phyloP scores from a whole-genome alignment of 1,139 yeast genomes.

The Scheffersomyces cryptocercus region DNA sequence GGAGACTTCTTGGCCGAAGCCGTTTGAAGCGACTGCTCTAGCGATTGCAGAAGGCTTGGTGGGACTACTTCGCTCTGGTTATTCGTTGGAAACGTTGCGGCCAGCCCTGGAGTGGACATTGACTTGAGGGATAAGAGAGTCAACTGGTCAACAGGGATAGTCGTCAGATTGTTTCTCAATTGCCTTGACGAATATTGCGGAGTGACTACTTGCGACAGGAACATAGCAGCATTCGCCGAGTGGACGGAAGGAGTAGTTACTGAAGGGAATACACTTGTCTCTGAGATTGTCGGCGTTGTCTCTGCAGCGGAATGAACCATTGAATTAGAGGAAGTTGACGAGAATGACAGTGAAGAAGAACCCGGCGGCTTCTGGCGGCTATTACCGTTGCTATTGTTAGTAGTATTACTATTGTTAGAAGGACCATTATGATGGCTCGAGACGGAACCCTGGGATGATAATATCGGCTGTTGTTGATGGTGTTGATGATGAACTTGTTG shows the following conservation, averaged over 20 bases:
- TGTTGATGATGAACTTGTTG: neutral
- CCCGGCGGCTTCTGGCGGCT: neutral
- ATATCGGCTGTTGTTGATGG: neutral
- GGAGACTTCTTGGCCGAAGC: conserved; percentile 4
- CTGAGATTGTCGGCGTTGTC: conserved; percentile 1
- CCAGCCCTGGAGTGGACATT: neutral
- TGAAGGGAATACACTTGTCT: neutral
- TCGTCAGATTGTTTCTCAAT: conserved; percentile 6
- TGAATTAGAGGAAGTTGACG: conserved; percentile 9
- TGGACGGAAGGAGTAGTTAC: neutral
- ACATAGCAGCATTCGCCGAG: neutral
- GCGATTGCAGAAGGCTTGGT: neutral
- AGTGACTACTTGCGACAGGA: conserved; percentile 2
- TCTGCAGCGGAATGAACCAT: neutral
- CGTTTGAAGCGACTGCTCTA: neutral
- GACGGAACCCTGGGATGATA: too few species aligned
- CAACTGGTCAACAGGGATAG: conserved; percentile 15
- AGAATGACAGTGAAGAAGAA: conserved; percentile 9
- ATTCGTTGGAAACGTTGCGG: neutral
- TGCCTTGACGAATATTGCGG: conserved; percentile 7
- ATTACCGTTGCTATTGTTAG: neutral
- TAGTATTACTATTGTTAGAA: neutral
- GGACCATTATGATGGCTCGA: neutral
- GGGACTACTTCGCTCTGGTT: neutral
- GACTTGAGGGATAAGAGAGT: conserved; percentile 10